Base-by-base conservation (phyloP, 495 filamentous ascomycete species). In the Penicillium goetzii region DNA sequence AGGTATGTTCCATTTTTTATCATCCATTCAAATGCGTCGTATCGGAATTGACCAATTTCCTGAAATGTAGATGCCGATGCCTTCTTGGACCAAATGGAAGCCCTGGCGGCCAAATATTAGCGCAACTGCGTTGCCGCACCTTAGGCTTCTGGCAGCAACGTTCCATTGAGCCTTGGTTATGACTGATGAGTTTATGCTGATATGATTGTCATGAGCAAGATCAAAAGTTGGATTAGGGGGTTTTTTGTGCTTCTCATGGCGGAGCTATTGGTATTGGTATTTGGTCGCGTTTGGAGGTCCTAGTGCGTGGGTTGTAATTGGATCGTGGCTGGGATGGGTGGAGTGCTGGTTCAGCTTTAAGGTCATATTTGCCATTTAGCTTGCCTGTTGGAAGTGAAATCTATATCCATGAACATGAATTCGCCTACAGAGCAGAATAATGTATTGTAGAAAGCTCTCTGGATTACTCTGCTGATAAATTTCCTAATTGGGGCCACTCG, bases 31-130 rank as follows among this genome's bases (percentile, higher is more conserved):
- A 50, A 4, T 17, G 1, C 7, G 5, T 45, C 4, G 17, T 25
- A 23, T 19, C 52, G 23, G 41, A 11, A 36, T 14, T 34, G 8
- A 33, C 8, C 6, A 36, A 41, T 14, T 56, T 1, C 40, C 36
- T 25, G 28, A 32, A 21, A 19, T 33, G 3, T 65, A 82, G 77
- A 82, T 72, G 74, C 80, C 19, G 68, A 76, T n/a, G 64, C 54
- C 12, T 81, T 78, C 56, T 32, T 78, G 58, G 60, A 64, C 21
- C 61, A 40, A 7, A 71, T 77, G 45, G 38, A 72, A n/a, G 67
- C 69, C 15, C 56, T 73, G 26, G 56, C 66, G n/a, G 21, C 54
- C 21, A 59, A 49, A 25, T 34, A 50, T 28, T 19, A 51, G 43
- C n/a, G 28, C 45, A 32, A 25, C 32, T n/a, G 15, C 17, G 41